A percentile compares a stretch with the other conserved stretches of the same genome.
These are phyloP conservation scores for Trapa bicornis DNA, from an alignment of 345 rosid genomes.

Conservation along the genomic window DNA sequence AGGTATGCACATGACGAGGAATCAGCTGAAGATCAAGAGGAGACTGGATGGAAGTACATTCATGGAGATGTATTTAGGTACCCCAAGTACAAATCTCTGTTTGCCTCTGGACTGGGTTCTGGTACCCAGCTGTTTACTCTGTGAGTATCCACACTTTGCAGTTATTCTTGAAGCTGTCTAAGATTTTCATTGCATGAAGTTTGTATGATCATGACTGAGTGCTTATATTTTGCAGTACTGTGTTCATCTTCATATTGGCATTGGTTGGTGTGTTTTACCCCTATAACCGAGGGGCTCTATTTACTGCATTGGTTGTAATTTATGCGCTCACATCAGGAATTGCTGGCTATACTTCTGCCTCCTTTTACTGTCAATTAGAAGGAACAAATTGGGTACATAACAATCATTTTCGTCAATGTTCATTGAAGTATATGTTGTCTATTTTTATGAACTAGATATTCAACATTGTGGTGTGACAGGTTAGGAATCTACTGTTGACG, in stretches of 20 bases:
- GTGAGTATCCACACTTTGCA: conserved; percentile 16
- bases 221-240: conserved; percentile 17
- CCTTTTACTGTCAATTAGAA: conserved; percentile 38
- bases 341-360: conserved; percentile 36
- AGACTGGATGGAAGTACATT: conserved; percentile 45
- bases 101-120: conserved; percentile 39
- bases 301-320: conserved; percentile 38
- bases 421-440: neutral
- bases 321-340: conserved; percentile 45
- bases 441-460: neutral
- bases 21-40: conserved; percentile 34
- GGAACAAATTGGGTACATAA: conserved; percentile 37
- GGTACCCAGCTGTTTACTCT: conserved; percentile 39
- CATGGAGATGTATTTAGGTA: conserved; percentile 39
- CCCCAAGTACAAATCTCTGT: conserved; percentile 30
- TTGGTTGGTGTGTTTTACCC: conserved; percentile 42
- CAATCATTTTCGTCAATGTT: neutral
- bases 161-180: neutral
- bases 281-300: conserved; percentile 38
- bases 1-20: conserved; percentile 45
- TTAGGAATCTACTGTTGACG: conserved; percentile 29
- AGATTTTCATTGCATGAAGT: neutral
- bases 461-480: conserved; percentile 19
- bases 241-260: conserved; percentile 32
- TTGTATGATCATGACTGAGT: neutral